These are phyloP conservation scores for Gyromitra esculenta DNA, from an alignment of 2,329 filamentous ascomycete species.

Conservation along the genomic window DNA sequence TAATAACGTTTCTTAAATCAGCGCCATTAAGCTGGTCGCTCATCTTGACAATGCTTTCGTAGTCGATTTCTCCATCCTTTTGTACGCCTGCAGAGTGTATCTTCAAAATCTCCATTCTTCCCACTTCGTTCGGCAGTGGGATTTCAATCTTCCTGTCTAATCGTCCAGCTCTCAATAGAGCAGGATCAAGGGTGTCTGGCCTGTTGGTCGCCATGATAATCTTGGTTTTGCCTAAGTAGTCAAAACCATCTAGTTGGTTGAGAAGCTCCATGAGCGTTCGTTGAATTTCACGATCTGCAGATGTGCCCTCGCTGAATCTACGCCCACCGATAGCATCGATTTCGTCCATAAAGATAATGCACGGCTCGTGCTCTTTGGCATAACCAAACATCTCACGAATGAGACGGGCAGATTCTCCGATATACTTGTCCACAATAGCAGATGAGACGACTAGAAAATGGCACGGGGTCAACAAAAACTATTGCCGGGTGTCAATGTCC, in stretches of 20 bases:
- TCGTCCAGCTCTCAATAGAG: constrained; percentile 88
- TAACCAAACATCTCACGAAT: constrained; percentile 99
- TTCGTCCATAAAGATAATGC: constrained; percentile 99
- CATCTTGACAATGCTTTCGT: constrained; percentile 99
- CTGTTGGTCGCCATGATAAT: constrained; percentile 99
- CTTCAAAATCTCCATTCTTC: constrained; percentile 95
- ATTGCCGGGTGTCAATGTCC: not conserved
- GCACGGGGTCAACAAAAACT: constrained; percentile 19
- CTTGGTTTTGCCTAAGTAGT: constrained; percentile 99
- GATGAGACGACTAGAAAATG: constrained; percentile 84
- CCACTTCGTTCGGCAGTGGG: constrained; percentile 94
- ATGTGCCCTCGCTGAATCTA: constrained; percentile 96
- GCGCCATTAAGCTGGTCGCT: constrained; percentile 97
- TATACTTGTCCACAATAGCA: constrained; percentile 99
- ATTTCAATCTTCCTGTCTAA: constrained; percentile 99
- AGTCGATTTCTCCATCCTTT: constrained; percentile 94
- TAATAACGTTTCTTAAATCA: constrained; percentile 96
- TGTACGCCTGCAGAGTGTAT: constrained; percentile 89
- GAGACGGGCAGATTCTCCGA: constrained; percentile 94
- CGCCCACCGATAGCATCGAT: constrained; percentile 98
- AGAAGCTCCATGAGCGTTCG: constrained; percentile 98
- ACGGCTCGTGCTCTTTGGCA: constrained; percentile 98
- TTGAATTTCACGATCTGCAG: constrained; percentile 97
- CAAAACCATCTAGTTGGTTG: constrained; percentile 98
- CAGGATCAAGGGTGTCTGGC: constrained; percentile 94